These are phyloP conservation scores for Veloporphyrellus conicus DNA, from an alignment of 1,284 basidiomycete species.

Conservation along the genomic window DNA sequence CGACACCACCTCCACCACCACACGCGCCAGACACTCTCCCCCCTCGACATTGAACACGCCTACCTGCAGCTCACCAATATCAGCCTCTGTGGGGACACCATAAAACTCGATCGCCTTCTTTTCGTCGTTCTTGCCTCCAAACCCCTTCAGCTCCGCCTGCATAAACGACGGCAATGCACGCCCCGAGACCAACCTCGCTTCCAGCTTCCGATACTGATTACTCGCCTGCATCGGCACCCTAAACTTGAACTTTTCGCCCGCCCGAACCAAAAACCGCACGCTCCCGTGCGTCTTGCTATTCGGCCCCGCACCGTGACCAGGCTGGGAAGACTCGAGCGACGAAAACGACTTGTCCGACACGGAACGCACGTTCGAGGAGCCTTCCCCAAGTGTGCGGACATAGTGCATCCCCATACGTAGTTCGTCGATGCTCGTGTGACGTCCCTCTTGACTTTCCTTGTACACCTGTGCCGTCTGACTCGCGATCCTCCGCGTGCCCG, in stretches of 20 bases:
- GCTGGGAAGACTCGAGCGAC: constrained; percentile 55
- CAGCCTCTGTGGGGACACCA: constrained; percentile 48
- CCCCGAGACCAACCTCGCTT: constrained; percentile 51
- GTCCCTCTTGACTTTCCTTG: constrained; percentile 31
- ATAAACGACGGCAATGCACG: constrained; percentile 55
- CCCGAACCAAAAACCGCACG: constrained; percentile 47
- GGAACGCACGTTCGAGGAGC: constrained; percentile 45
- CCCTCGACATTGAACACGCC: constrained; percentile 52
- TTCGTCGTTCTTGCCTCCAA: constrained; percentile 30
- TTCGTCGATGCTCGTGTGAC: constrained; percentile 49
- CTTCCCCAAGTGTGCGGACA: constrained; percentile 61
- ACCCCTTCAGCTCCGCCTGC: constrained; percentile 47
- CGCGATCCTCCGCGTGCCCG: constrained; percentile 43
- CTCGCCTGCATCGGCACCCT: constrained; percentile 40
- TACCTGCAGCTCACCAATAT: constrained; percentile 54
- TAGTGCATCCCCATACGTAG: constrained; percentile 65
- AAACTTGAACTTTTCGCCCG: constrained; percentile 61
- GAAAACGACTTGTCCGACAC: constrained; percentile 47
- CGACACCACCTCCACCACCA: constrained; percentile 57
- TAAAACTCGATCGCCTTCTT: constrained; percentile 53
- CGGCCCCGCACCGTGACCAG: constrained; percentile 29
- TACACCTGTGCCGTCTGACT: constrained; percentile 66
- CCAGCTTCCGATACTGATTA: constrained; percentile 35
- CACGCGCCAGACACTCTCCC: constrained; percentile 50
- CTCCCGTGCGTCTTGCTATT: constrained; percentile 26